Base-by-base conservation (phyloP, 169 alveolate species). In the Cryptosporidium tyzzeri region DNA sequence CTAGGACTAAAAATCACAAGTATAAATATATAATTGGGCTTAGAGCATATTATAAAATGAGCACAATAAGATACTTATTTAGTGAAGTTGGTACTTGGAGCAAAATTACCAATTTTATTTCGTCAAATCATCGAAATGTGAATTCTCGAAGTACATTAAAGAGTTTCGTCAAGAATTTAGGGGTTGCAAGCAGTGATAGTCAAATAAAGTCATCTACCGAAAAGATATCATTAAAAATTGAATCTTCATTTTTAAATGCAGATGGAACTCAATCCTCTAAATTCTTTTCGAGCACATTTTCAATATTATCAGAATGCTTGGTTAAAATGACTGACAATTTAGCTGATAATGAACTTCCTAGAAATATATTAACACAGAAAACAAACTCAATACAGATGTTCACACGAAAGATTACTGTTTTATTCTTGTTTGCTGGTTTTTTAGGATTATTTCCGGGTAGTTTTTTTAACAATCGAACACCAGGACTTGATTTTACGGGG, bases 391-490 rank as follows among this genome's bases (percentile, higher is more conserved):
- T 50, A 3, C 45, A 50, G 69, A 26, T 50, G 41, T 16, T 71
- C 31, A 50, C 61, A 2, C 33, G 85, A 50, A 71, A 71, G 18
- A 44, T 71, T 0, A 71, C 50, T 29, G 85, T n/a, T 1, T 51
- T 44, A 29, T 3, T 71, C 1, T 44, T 71, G 26, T 71, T 71
- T 51, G 85, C 59, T 2, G 85, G 65, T n/a, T 71, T 71, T 9
- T 35, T 71, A 9, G 85, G 85, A n/a, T 35, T 71, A 21, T 71
- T 71, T 71, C 85, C 85, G 1, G 26, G 26, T n/a, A 0, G 21
- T 16, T 31, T 51, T 14, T 39, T 71, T 35, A 0, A 55, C 21
- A 5, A 10, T 12, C 29, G 3, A n/a, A 31, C 51, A 0, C 71
- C 71, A 8, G 71, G 71, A 16, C 50, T 65, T 9, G 48, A 29